phyloP scores from a whole-genome alignment of 352 stramenopile species.

The Phytopythium chamaehyphon region DNA sequence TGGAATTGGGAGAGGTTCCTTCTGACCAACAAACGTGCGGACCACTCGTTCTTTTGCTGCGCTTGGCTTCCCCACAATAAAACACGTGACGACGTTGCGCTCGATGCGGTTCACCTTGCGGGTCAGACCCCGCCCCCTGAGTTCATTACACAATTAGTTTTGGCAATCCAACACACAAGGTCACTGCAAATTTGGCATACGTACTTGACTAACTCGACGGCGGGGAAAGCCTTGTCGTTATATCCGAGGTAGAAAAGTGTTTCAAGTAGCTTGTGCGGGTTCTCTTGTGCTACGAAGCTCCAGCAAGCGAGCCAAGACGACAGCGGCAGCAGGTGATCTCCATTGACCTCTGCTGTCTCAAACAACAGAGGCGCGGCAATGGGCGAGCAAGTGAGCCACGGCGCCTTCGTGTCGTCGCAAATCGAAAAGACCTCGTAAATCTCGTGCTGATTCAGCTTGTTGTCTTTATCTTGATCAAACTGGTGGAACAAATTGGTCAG shows the following conservation, averaged over 20 bases:
- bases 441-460: slow-evolving; percentile 60
- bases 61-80: slow-evolving; percentile 44
- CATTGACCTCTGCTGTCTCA: slow-evolving; percentile 47
- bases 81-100: slow-evolving; percentile 69
- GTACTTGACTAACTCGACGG: slow-evolving; percentile 64
- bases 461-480: slow-evolving; percentile 83
- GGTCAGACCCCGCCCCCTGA: slow-evolving; percentile 49
- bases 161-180: neutral
- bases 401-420: slow-evolving; percentile 58
- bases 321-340: slow-evolving; percentile 45
- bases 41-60: slow-evolving; percentile 56
- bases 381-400: slow-evolving; percentile 64
- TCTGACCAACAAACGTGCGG: slow-evolving; percentile 42
- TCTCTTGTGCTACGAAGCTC: slow-evolving; percentile 72
- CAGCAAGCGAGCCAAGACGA: slow-evolving; percentile 66
- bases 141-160: too few relatives aligned
- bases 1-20: slow-evolving; percentile 9
- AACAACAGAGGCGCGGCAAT: slow-evolving; percentile 54
- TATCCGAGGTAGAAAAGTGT: slow-evolving; percentile 83
- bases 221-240: slow-evolving; percentile 62
- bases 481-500: slow-evolving; percentile 72
- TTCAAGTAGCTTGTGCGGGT: slow-evolving; percentile 68
- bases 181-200: slow-evolving; percentile 6
- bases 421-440: slow-evolving; percentile 83
- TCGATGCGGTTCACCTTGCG: slow-evolving; percentile 55